Percentiles rank a stretch among this genome's conserved stretches.
Evolutionary conservation across 257 asterid species (phyloP).

Genomic region (Capsicum chinense): DNA sequence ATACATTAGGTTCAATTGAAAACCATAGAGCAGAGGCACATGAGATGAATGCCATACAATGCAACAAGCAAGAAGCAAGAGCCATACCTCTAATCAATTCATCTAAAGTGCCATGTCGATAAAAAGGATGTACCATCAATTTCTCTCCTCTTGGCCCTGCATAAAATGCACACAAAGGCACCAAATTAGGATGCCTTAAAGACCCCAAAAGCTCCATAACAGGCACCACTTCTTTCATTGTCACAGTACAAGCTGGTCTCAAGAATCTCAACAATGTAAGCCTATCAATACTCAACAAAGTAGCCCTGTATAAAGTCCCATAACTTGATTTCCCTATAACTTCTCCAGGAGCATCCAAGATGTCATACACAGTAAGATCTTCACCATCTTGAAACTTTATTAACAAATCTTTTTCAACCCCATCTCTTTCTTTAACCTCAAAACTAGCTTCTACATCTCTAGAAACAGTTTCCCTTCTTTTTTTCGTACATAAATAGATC

Average conservation of each 20-base stretch:
- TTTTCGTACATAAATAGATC: slow-evolving; percentile 48
- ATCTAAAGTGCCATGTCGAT: slow-evolving; percentile 65
- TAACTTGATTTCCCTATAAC: slow-evolving; percentile 83
- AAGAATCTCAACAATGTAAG: slow-evolving; percentile 74
- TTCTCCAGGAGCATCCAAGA: slow-evolving; percentile 91
- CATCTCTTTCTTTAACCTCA: slow-evolving; percentile 56
- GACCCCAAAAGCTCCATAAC: slow-evolving; percentile 73
- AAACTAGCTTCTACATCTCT: slow-evolving; percentile 52
- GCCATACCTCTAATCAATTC: slow-evolving; percentile 69
- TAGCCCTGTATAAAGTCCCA: slow-evolving; percentile 80
- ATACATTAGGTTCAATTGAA: background rate
- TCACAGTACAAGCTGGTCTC: slow-evolving; percentile 87
- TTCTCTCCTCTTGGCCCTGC: slow-evolving; percentile 88
- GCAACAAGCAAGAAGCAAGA: background rate
- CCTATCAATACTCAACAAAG: slow-evolving; percentile 59
- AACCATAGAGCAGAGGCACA: background rate
- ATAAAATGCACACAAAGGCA: slow-evolving; percentile 79
- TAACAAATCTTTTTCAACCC: slow-evolving; percentile 53
- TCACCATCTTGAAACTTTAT: slow-evolving; percentile 73
- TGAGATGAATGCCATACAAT: background rate
- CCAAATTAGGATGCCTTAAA: slow-evolving; percentile 78
- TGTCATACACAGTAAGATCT: slow-evolving; percentile 60
- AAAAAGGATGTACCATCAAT: slow-evolving; percentile 84
- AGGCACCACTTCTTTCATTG: slow-evolving; percentile 66
- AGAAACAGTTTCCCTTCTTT: slow-evolving; percentile 36